These are phyloP conservation scores for Mycena amicta DNA, from an alignment of 768 basidiomycete species.

Conservation along the genomic window DNA sequence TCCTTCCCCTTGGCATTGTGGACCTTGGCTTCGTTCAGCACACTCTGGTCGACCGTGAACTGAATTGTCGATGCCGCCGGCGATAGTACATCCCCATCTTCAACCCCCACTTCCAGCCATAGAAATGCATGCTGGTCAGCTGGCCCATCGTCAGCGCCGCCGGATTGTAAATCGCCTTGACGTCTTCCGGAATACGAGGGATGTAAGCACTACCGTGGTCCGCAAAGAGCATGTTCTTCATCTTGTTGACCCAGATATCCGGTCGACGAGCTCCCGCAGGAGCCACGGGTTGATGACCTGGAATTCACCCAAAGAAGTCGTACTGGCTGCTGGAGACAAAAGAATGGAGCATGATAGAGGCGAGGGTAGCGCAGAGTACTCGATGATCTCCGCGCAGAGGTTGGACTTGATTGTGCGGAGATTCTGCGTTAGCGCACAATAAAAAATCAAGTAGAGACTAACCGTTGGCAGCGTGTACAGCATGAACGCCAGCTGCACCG, in stretches of 20 bases:
- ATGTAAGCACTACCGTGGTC: constrained; percentile 89
- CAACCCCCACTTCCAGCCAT: constrained; percentile 99
- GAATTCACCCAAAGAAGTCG: constrained; percentile 98
- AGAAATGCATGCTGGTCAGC: constrained; percentile 96
- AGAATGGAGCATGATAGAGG: constrained; percentile 94
- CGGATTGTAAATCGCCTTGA: constrained; percentile 97
- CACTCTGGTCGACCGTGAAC: constrained; percentile 89
- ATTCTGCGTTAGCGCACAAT: constrained; percentile 52
- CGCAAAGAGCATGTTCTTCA: constrained; percentile 99
- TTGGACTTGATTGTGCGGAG: constrained; percentile 99
- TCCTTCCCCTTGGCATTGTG: constrained; percentile 37
- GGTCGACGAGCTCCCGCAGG: constrained; percentile 95
- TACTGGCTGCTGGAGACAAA: constrained; percentile 83
- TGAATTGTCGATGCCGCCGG: constrained; percentile 96
- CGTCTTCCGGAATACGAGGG: constrained; percentile 81
- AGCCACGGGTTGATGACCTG: constrained; percentile 99
- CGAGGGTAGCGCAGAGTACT: constrained; percentile 97
- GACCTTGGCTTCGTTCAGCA: constrained; percentile 66
- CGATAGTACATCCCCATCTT: constrained; percentile 99
- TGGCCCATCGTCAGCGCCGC: constrained; percentile 88
- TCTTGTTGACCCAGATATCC: constrained; percentile 94
- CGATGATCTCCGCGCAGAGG: constrained; percentile 97
- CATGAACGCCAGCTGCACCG: constrained; percentile 97
- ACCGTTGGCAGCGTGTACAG: constrained; percentile 93
- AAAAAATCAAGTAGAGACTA: constrained; percentile 30